Base-by-base conservation (phyloP, 2,329 filamentous ascomycete genomes). In the Ophiocordyceps polyrhachis-furcata region DNA sequence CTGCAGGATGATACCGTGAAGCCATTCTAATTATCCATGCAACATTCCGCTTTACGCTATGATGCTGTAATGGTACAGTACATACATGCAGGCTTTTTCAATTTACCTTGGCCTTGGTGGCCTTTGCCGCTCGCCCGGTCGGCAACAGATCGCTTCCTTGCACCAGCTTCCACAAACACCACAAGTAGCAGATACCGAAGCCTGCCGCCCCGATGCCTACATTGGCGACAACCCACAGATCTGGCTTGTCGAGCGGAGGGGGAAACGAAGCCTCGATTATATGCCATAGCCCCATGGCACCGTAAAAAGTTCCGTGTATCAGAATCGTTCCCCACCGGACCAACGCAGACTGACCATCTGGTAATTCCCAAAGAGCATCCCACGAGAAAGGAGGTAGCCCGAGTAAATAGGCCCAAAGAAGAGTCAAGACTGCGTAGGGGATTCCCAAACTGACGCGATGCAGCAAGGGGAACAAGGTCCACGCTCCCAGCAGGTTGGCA, bases 381-480 rank as follows among this genome's bases (percentile, higher is more conserved):
- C 85, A 65, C 1, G 79, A 82, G 1, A 79, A 77, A 0, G 88
- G 88, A 1, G 89, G 88, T 2, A 96, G 70, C 2, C 87, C 89
- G 11, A 98, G 68, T 1, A 98, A 71, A 57, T 91, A 96, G 0
- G 85, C 81, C 89, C 91, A 98, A 1, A 98, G 71, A 2, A 89
- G 67, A 0, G 83, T 84, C 28, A 96, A 65, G 13, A 94, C 82
- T 32, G 76, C 74, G 56, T 98, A 98, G 0, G 93, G 91, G 11
- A 94, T 70, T 13, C 74, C 70, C 9, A 98, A 68, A 40, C 88
- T 83, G 47, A 96, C 91, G 42, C 89, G 77, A 54, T 82, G 76
- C 32, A 98, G 73, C 7, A 98, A 69, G 1, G 91, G 91, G 56
- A 86, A 98, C 74, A 96, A 81, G 6, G 91, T 96, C 86, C 87